Conservation (phyloP, 2,329 filamentous ascomycete species). For the Trichoderma atrobrunneum region DNA sequence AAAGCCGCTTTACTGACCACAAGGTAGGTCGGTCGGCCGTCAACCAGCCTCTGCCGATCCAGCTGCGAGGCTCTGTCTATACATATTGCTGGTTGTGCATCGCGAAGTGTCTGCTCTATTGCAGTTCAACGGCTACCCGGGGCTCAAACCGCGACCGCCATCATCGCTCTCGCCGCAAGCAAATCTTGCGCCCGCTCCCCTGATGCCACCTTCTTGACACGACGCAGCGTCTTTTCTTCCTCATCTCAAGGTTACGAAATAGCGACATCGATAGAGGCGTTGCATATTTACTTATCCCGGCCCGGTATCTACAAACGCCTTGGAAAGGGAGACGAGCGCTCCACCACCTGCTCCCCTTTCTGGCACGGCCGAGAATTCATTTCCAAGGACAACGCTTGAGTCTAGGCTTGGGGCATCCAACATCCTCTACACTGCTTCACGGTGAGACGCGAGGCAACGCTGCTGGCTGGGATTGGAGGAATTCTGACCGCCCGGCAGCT, state of each 20-base stretch:
- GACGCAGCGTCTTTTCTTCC: background rate
- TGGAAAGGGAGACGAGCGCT: constrained; percentile 8
- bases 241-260: background rate
- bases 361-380: background rate
- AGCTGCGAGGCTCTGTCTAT: background rate
- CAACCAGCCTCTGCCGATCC: constrained; percentile 4
- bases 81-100: constrained; percentile 1
- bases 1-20: constrained; percentile 1
- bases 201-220: constrained; percentile 18
- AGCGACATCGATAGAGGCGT: constrained; percentile 3
- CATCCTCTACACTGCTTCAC: constrained; percentile 28
- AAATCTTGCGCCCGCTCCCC: constrained; percentile 18
- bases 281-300: background rate
- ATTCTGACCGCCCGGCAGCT: background rate
- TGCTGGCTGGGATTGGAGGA: constrained; percentile 22
- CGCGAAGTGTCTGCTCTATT: background rate
- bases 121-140: background rate
- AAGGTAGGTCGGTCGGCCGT: constrained; percentile 2
- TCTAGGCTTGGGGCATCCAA: background rate
- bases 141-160: constrained; percentile 15
- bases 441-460: constrained; percentile 35
- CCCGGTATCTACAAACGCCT: background rate
- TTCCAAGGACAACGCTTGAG: background rate
- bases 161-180: constrained; percentile 4
- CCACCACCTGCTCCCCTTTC: constrained; percentile 9